These are phyloP conservation scores for Clonostachys solani DNA, from an alignment of 2,329 filamentous ascomycete genomes.

Conservation along the genomic window DNA sequence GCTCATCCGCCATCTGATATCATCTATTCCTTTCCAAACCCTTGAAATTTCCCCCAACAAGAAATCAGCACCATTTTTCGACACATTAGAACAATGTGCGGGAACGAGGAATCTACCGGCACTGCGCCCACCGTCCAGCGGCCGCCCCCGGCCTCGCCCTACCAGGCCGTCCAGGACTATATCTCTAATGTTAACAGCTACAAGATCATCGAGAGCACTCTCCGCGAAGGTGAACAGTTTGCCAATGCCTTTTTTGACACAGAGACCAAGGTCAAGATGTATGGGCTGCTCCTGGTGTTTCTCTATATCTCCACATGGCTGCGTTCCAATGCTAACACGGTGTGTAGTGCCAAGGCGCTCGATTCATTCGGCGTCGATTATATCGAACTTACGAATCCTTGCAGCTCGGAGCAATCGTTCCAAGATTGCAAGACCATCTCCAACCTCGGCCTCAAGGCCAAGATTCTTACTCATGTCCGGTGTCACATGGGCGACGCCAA, in stretches of 20 bases:
- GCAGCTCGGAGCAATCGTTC: constrained; percentile 80
- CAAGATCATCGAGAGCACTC: constrained; percentile 52
- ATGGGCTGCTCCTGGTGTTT: not conserved
- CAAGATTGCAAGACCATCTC: constrained; percentile 87
- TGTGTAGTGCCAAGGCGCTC: not conserved
- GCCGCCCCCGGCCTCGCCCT: constrained; percentile 1
- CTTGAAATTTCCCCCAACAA: too few relatives aligned
- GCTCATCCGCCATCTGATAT: too few relatives aligned
- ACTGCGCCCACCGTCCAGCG: not conserved
- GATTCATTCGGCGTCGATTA: constrained; percentile 63
- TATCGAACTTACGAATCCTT: constrained; percentile 77
- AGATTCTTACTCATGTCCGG: constrained; percentile 21
- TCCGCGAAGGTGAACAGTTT: constrained; percentile 78
- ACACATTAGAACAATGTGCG: too few relatives aligned
- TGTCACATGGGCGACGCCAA: constrained; percentile 19
- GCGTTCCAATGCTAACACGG: not conserved
- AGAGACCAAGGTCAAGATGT: constrained; percentile 6
- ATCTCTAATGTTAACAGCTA: constrained; percentile 2
- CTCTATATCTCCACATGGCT: not conserved
- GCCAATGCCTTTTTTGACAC: constrained; percentile 65
- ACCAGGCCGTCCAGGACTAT: constrained; percentile 3
- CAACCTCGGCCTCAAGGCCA: constrained; percentile 74
- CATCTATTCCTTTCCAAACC: too few relatives aligned
- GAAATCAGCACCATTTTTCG: too few relatives aligned
- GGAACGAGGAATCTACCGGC: too few relatives aligned